Conservation (phyloP, 106 monocot genomes). For the Dendrobium chrysotoxum region DNA sequence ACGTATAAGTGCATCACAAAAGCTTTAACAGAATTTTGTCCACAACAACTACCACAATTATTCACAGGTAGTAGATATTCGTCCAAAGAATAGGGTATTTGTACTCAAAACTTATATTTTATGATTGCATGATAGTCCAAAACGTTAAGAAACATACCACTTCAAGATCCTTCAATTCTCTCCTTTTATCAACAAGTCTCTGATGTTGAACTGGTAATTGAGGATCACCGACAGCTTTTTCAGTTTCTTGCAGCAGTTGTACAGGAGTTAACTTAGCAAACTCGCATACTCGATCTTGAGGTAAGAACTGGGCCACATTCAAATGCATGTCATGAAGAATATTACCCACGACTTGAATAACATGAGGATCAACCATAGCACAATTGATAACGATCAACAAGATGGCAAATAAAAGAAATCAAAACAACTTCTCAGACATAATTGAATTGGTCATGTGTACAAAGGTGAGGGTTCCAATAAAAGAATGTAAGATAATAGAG, state of each 20-base stretch:
- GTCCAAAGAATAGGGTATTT: neutral
- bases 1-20: conserved; percentile 4
- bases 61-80: neutral
- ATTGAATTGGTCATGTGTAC: neutral
- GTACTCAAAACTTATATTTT: neutral
- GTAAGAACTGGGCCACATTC: conserved; percentile 62
- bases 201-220: conserved; percentile 72
- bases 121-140: neutral
- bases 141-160: conserved; percentile 34
- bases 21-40: neutral
- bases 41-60: neutral
- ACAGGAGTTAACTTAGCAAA: conserved; percentile 96
- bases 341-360: neutral
- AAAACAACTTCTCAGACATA: neutral
- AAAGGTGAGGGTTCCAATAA: neutral
- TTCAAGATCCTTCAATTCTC: conserved; percentile 74
- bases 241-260: conserved; percentile 95
- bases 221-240: conserved; percentile 95
- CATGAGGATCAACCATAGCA: neutral
- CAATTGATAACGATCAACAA: neutral
- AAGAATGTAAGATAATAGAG: neutral
- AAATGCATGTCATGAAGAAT: conserved; percentile 6
- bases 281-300: conserved; percentile 97
- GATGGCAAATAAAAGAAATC: neutral
- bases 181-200: conserved; percentile 73